A percentile compares a stretch with the other conserved stretches of the same genome.
Evolutionary conservation across 495 filamentous ascomycete species (phyloP).

Genomic region (Tuber borchii): DNA sequence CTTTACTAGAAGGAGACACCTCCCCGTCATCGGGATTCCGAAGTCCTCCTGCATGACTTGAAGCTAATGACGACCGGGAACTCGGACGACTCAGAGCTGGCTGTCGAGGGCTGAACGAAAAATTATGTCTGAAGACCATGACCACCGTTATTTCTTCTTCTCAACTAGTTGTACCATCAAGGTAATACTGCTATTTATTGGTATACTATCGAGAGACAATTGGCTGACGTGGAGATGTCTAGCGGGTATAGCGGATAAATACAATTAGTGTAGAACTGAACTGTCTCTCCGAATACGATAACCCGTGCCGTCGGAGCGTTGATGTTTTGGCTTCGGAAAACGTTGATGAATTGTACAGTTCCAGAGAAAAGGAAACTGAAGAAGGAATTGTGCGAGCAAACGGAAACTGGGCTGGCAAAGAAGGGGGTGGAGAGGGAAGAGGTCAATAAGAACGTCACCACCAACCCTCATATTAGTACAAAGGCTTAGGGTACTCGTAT

Average conservation of each 20-base stretch:
- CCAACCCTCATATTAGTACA: constrained; percentile 24
- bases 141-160: constrained; percentile 18
- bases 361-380: constrained; percentile 8
- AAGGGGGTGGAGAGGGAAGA: constrained; percentile 22
- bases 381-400: constrained; percentile 5
- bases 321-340: constrained; percentile 20
- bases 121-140: constrained; percentile 36
- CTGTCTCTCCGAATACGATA: constrained; percentile 1
- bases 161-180: constrained; percentile 22
- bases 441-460: constrained; percentile 20
- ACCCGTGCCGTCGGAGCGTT: neutral
- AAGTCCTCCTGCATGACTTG: constrained; percentile 18
- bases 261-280: constrained; percentile 5
- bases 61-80: constrained; percentile 30
- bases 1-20: constrained; percentile 29
- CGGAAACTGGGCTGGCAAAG: constrained; percentile 7
- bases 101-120: constrained; percentile 31
- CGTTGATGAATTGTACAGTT: neutral
- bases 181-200: constrained; percentile 2
- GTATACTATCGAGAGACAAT: constrained; percentile 6
- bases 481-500: constrained; percentile 23
- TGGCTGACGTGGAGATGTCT: neutral
- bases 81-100: constrained; percentile 14
- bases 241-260: constrained; percentile 7
- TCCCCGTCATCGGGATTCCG: constrained; percentile 23